Evolutionary conservation across 139 green algal genomes (phyloP).

Genomic region (Picochlorum sp.): DNA sequence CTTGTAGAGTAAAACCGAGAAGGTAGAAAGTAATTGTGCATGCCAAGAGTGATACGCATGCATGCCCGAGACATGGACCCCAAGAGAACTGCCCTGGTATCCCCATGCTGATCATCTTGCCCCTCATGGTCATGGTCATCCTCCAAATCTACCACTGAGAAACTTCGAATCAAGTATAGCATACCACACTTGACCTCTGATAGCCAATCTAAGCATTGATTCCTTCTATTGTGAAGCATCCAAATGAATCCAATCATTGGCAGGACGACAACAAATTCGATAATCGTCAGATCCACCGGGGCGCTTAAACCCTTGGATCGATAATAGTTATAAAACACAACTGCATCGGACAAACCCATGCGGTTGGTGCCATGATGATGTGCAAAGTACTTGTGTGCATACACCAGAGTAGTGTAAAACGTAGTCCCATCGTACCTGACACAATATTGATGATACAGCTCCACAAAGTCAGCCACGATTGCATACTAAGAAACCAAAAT

Average conservation of each 20-base stretch:
- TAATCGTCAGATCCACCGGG: constrained; percentile 32
- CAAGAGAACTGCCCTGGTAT: not conserved
- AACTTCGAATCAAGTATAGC: constrained; percentile 29
- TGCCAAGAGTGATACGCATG: constrained; percentile 5
- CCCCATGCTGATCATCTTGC: not conserved
- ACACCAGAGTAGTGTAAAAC: not conserved
- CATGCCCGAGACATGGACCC: not conserved
- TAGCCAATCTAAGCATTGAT: constrained; percentile 28
- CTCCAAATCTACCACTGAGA: constrained; percentile 29
- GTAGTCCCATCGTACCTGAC: constrained; percentile 3
- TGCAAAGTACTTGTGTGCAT: not conserved
- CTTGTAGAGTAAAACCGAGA: constrained; percentile 40
- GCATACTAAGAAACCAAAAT: constrained; percentile 29
- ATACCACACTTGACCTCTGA: constrained; percentile 37
- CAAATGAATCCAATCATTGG: constrained; percentile 31
- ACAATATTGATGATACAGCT: constrained; percentile 21
- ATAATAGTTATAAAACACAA: constrained; percentile 38
- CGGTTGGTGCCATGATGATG: not conserved
- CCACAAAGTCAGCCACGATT: constrained; percentile 27
- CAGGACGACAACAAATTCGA: constrained; percentile 26
- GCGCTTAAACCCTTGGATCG: constrained; percentile 4
- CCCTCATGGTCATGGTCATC: not conserved
- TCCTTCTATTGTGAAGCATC: constrained; percentile 30
- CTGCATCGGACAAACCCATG: constrained; percentile 9
- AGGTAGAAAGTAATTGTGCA: constrained; percentile 42